Evolutionary conservation across 1,284 basidiomycete genomes (phyloP).

Genomic region (Gomphus bonarii): DNA sequence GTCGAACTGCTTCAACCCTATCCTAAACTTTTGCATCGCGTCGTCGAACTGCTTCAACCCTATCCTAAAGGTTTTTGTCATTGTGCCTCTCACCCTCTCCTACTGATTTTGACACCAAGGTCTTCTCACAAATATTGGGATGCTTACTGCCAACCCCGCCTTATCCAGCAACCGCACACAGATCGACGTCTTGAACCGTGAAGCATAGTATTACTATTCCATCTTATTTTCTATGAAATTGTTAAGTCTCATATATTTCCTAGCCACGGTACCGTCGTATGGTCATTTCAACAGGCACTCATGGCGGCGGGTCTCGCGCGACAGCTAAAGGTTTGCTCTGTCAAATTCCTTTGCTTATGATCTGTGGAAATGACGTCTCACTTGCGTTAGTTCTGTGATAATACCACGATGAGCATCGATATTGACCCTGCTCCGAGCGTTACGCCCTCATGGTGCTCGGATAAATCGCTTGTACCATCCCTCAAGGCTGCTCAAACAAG

Average conservation of each 20-base stretch:
- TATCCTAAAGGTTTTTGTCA: conserved; percentile 26
- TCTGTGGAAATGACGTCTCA: background rate
- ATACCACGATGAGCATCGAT: conserved; percentile 15
- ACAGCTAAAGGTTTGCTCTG: conserved; percentile 19
- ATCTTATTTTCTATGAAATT: background rate
- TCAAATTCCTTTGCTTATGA: background rate
- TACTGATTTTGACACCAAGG: conserved; percentile 16
- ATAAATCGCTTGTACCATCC: conserved; percentile 21
- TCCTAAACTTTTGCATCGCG: conserved; percentile 27
- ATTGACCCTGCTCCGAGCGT: conserved; percentile 12
- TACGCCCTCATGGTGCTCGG: conserved; percentile 27
- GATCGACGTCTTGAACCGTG: conserved; percentile 26
- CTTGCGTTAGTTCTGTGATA: conserved; percentile 22
- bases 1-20: conserved; percentile 31
- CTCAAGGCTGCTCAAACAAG: conserved; percentile 25
- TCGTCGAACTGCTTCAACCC: conserved; percentile 28
- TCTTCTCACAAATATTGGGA: conserved; percentile 31
- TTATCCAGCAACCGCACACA: conserved; percentile 28
- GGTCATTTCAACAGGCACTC: conserved; percentile 33
- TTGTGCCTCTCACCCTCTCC: background rate
- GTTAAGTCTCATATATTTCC: background rate
- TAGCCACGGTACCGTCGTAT: conserved; percentile 32
- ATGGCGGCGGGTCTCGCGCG: conserved; percentile 32
- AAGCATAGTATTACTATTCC: conserved; percentile 20
- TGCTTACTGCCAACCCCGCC: conserved; percentile 34